These are phyloP conservation scores for Raddia distichophylla DNA, from an alignment of 176 grass and related monocot species.

Conservation along the genomic window DNA sequence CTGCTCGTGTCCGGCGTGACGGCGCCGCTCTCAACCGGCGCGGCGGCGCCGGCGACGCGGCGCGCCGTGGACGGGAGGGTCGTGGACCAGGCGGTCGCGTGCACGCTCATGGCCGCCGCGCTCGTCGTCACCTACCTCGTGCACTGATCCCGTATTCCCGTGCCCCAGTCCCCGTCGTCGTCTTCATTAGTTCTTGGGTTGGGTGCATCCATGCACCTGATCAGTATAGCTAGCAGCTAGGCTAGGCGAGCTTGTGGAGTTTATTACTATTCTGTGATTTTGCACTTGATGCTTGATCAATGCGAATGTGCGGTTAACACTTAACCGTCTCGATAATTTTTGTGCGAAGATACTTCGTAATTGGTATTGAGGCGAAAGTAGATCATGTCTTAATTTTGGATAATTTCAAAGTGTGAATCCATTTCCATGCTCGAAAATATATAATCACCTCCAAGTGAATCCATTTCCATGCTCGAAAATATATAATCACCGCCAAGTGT, in stretches of 20 bases:
- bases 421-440: neutral
- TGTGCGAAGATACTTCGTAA: neutral
- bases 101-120: slow-evolving; percentile 48
- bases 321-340: neutral
- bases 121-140: slow-evolving; percentile 53
- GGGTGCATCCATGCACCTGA: neutral
- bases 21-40: neutral
- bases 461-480: neutral
- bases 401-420: neutral
- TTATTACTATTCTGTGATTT: neutral
- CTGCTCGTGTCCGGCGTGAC: neutral
- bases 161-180: too few species aligned
- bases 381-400: neutral
- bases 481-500: neutral
- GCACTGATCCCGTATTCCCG: slow-evolving; percentile 5
- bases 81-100: slow-evolving; percentile 51
- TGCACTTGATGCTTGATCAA: neutral
- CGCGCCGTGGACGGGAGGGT: neutral
- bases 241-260: neutral
- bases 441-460: neutral
- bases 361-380: neutral
- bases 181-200: neutral
- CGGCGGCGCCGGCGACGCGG: neutral
- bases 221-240: too few species aligned
- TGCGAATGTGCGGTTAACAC: neutral